These are phyloP conservation scores for Chrysoporthe deuterocubensis DNA, from an alignment of 2,329 filamentous ascomycete genomes.

Conservation along the genomic window DNA sequence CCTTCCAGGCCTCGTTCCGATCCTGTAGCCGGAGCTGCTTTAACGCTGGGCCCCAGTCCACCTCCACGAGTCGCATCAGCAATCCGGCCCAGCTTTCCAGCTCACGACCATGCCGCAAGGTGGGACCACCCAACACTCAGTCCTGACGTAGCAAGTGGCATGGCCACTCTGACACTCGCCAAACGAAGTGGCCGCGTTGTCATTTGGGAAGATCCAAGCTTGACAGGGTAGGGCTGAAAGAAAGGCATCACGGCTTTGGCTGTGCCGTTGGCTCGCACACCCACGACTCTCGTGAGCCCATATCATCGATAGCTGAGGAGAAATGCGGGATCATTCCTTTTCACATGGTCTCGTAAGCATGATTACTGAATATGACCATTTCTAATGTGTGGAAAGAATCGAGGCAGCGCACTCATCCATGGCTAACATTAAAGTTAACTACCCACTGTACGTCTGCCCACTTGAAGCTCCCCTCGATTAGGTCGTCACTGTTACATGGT, in stretches of 20 bases:
- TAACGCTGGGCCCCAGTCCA: background rate
- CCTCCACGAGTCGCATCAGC: background rate
- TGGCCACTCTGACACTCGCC: slow-evolving; percentile 7
- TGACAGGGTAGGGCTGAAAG: slow-evolving; percentile 21
- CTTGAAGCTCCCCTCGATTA: slow-evolving; percentile 29
- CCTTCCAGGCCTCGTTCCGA: background rate
- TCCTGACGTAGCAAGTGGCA: slow-evolving; percentile 11
- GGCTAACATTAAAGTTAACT: slow-evolving; percentile 32
- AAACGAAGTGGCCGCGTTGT: slow-evolving; percentile 29
- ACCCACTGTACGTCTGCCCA: slow-evolving; percentile 11
- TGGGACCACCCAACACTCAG: slow-evolving; percentile 1
- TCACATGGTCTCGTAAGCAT: background rate
- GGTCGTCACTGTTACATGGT: slow-evolving; percentile 26
- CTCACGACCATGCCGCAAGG: background rate
- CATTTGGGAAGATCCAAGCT: slow-evolving; percentile 25
- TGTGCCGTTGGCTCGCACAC: slow-evolving; percentile 21
- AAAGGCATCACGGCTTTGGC: slow-evolving; percentile 21
- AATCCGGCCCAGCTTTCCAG: background rate
- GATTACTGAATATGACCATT: background rate
- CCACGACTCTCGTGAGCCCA: slow-evolving; percentile 4
- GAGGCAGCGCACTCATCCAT: slow-evolving; percentile 28
- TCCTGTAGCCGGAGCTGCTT: background rate
- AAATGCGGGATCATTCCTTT: slow-evolving; percentile 30
- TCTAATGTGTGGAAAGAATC: too few relatives aligned
- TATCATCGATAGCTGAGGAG: slow-evolving; percentile 32